These are phyloP conservation scores for Aspergillus fischeri DNA, from an alignment of 2,329 filamentous ascomycete species.

Conservation along the genomic window DNA sequence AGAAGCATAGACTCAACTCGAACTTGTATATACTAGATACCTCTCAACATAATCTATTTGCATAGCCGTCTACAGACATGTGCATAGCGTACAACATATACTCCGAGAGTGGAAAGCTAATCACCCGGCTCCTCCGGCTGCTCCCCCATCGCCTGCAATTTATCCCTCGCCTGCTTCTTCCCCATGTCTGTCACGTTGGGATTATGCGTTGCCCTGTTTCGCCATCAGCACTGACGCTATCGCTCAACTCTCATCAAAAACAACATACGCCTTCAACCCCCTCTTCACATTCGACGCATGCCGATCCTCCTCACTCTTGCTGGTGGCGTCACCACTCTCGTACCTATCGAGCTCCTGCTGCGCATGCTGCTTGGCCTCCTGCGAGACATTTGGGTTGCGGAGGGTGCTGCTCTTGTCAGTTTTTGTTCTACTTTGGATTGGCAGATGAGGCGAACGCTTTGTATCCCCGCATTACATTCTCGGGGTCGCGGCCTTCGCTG, in stretches of 20 bases:
- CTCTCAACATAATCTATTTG: background rate
- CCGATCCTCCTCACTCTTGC: constrained; percentile 11
- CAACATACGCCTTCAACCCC: constrained; percentile 22
- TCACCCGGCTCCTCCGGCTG: constrained; percentile 5
- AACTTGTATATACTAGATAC: background rate
- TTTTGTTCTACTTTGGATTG: background rate
- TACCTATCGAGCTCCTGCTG: constrained; percentile 14
- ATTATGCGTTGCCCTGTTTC: constrained; percentile 19
- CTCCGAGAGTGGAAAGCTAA: background rate
- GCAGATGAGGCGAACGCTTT: constrained; percentile 13
- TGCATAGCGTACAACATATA: background rate
- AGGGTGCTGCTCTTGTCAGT: constrained; percentile 10
- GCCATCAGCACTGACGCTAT: background rate
- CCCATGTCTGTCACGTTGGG: constrained; percentile 8
- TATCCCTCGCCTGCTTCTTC: constrained; percentile 6
- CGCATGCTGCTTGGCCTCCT: constrained; percentile 14
- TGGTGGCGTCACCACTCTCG: constrained; percentile 1
- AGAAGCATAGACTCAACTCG: no score
- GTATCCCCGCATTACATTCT: constrained; percentile 17
- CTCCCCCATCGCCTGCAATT: constrained; percentile 13
- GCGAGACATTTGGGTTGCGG: constrained; percentile 15
- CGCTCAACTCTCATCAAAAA: background rate
- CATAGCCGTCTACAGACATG: background rate
- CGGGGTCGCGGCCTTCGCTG: background rate
- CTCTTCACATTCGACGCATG: constrained; percentile 17